Evolutionary conservation across 2,329 filamentous ascomycete genomes (phyloP), one percentile per base, ranked within the genome.

Genomic region (Fusarium zealandicum): DNA sequence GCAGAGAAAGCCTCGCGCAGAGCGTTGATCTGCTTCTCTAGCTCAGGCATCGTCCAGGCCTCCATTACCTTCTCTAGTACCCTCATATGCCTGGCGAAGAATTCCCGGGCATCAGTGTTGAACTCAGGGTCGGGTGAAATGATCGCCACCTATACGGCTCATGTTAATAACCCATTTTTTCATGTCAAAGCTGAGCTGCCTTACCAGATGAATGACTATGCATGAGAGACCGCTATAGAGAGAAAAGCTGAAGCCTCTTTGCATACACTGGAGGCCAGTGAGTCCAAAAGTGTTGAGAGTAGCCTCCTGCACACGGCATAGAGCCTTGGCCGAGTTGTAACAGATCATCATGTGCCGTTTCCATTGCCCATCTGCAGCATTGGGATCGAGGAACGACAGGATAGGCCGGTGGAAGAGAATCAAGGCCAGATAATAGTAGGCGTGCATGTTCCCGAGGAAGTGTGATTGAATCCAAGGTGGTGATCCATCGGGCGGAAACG

Each of bases 151-250:
- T 96, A 33, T 7, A 13, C 20, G 3, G 31, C 2, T 4, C 14
- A 33, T 22, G 35, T 64, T 20, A 55, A 57, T 51, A 37, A n/a
- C n/a, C n/a, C 20, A 20, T 12, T 13, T 8, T 31, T n/a, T 12
- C 4, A 1, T 6, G 16, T 12, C 28, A 14, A 2, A 31, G 16
- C 38, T 20, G 1, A 25, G 11, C 39, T 20, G 25, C 36, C 91
- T 74, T 80, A 97, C 93, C 75, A 98, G 75, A 73, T 98, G 93
- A 48, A 98, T 82, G 75, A 97, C 93, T 18, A 93, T 93, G 77
- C 93, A 96, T 1, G 92, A 95, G 38, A 98, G 78, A 20, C 96
- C 86, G 50, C 88, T 87, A 69, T 98, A 98, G n/a, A 98, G 92
- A 6, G 91, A 92, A 69, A 96, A 98, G 73, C 93, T 96, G 71